Percentiles rank a stretch among this genome's conserved stretches.
phyloP scores from a whole-genome alignment of 2,329 filamentous ascomycete genomes.

The Raffaelea arxii region DNA sequence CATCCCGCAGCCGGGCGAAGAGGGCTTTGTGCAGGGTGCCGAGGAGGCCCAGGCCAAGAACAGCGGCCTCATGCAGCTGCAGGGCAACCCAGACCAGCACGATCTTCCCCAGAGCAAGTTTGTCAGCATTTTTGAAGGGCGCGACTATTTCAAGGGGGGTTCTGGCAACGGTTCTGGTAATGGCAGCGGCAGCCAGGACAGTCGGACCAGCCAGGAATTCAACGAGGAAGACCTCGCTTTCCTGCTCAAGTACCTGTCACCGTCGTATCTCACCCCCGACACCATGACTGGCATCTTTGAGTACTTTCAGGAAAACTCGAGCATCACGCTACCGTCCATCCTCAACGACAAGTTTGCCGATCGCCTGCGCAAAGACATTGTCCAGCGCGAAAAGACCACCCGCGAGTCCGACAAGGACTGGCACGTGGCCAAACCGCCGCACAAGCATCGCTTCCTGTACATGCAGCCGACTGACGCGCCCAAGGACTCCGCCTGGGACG shows the following conservation, averaged over 20 bases:
- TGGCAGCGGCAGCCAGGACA: slow-evolving; percentile 34
- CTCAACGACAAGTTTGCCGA: slow-evolving; percentile 68
- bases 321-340: slow-evolving; percentile 71
- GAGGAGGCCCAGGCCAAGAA: slow-evolving; percentile 82
- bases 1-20: slow-evolving; percentile 89
- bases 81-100: slow-evolving; percentile 83
- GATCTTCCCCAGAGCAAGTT: slow-evolving; percentile 64
- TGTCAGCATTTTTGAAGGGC: slow-evolving; percentile 26
- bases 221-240: slow-evolving; percentile 80
- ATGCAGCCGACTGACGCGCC: slow-evolving; percentile 42
- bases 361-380: slow-evolving; percentile 61
- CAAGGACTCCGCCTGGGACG: slow-evolving; percentile 53
- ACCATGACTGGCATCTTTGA: slow-evolving; percentile 74
- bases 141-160: too few species aligned
- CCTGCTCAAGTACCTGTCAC: slow-evolving; percentile 79
- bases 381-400: slow-evolving; percentile 57
- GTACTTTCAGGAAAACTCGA: slow-evolving; percentile 73
- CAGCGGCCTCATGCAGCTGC: slow-evolving; percentile 85
- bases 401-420: slow-evolving; percentile 37
- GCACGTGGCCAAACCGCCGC: slow-evolving; percentile 76
- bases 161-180: too few species aligned
- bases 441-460: slow-evolving; percentile 92
- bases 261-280: slow-evolving; percentile 85
- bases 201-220: slow-evolving; percentile 33
- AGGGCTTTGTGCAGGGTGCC: slow-evolving; percentile 78